Conservation (phyloP, 371 early-diverging fungal species). For the Zancudomyces culisetae region DNA sequence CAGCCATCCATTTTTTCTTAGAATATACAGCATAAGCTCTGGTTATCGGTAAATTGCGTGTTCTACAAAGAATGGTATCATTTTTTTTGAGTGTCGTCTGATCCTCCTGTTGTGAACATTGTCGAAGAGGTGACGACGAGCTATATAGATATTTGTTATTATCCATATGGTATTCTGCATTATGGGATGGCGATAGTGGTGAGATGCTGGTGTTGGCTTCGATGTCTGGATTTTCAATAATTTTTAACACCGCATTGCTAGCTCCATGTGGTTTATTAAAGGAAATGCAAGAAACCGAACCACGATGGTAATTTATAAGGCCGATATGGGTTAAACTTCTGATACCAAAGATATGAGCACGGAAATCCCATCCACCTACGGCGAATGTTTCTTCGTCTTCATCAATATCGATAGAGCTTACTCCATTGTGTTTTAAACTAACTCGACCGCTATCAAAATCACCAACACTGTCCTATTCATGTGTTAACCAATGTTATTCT, state of each 20-base stretch:
- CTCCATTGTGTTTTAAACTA: neutral
- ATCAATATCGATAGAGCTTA: neutral
- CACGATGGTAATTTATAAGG: neutral
- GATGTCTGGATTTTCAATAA: neutral
- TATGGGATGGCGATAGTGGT: neutral
- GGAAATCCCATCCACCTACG: conserved; percentile 1
- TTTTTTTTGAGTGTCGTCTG: too few relatives aligned
- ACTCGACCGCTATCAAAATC: neutral
- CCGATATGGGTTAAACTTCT: neutral
- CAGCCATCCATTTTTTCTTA: neutral
- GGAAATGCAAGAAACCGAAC: neutral
- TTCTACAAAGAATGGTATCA: too few relatives aligned
- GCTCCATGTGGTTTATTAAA: neutral
- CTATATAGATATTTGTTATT: too few relatives aligned
- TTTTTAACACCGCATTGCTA: neutral
- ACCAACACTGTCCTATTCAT: neutral
- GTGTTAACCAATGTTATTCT: neutral
- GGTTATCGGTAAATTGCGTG: neutral
- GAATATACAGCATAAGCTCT: neutral
- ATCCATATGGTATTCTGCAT: neutral
- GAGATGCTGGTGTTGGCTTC: neutral
- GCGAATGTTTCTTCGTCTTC: neutral
- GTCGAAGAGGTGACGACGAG: too few relatives aligned
- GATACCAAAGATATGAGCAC: neutral
- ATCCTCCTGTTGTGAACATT: too few relatives aligned